Base-by-base conservation (phyloP, 805 yeast species). In the Scheffersomyces spartinae region DNA sequence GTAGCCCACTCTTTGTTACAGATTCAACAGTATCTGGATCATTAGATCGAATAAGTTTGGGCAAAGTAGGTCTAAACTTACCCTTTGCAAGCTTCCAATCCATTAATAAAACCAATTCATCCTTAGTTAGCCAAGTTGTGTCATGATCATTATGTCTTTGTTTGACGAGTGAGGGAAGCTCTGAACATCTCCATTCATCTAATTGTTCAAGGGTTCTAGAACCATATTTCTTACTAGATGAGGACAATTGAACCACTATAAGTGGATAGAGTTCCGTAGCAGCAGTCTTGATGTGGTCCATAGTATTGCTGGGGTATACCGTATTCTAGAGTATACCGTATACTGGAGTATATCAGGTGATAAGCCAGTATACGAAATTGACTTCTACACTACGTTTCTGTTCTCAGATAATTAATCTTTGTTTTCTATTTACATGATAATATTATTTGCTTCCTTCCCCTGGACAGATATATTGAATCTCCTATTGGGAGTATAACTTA, bases 401-500 rank as follows among this genome's bases (percentile, higher is more conserved):
- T n/a, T n/a, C n/a, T n/a, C n/a, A n/a, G n/a, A n/a, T n/a, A n/a
- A n/a, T n/a, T n/a, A n/a, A n/a, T n/a, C n/a, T n/a, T n/a, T n/a
- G n/a, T n/a, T n/a, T n/a, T n/a, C n/a, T n/a, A n/a, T n/a, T n/a
- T n/a, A n/a, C n/a, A n/a, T n/a, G n/a, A n/a, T n/a, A n/a, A n/a
- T n/a, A n/a, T n/a, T n/a, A n/a, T n/a, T n/a, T n/a, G n/a, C n/a
- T n/a, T n/a, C n/a, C n/a, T n/a, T n/a, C n/a, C n/a, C n/a, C n/a
- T n/a, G n/a, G n/a, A n/a, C n/a, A n/a, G n/a, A n/a, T n/a, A n/a
- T n/a, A 18, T 39, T 40, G 15, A 55, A 33, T 35, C 64, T 43
- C 18, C 28, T 40, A 30, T 59, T 59, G 4, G 76, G 73, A 3
- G 68, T 52, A 38, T 54, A 63, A 24, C 58, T 49, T 13, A 76